phyloP scores from a whole-genome alignment of 768 basidiomycete species.

The Agaricus sinodeliciosus region DNA sequence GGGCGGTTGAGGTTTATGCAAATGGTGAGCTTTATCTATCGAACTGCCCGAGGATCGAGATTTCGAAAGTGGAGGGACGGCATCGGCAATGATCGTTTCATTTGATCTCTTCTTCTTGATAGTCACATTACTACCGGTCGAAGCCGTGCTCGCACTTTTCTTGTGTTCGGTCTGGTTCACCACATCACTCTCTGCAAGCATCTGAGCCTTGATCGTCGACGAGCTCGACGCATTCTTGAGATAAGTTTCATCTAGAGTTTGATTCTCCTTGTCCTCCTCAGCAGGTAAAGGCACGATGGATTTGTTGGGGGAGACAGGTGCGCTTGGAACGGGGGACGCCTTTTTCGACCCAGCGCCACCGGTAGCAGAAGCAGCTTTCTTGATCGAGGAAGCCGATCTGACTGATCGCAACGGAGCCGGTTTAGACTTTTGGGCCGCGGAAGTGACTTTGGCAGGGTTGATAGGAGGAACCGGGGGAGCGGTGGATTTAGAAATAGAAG shows the following conservation, averaged over 20 bases:
- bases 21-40: constrained; percentile 1
- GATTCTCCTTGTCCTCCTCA: constrained; percentile 16
- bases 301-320: constrained; percentile 5
- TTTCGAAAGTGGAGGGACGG: constrained; percentile 13
- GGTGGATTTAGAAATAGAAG: constrained; percentile 10
- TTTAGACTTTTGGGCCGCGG: background rate
- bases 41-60: constrained; percentile 1
- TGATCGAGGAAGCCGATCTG: constrained; percentile 6
- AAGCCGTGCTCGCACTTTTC: constrained; percentile 38
- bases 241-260: constrained; percentile 21
- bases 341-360: background rate
- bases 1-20: constrained; percentile 9
- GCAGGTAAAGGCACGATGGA: constrained; percentile 7
- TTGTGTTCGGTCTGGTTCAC: constrained; percentile 27
- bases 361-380: background rate
- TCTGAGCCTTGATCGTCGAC: constrained; percentile 13
- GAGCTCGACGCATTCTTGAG: constrained; percentile 16
- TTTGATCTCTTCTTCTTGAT: constrained; percentile 34
- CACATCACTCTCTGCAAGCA: background rate
- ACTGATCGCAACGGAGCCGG: background rate
- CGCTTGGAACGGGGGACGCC: background rate
- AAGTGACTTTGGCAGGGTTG: constrained; percentile 10
- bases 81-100: constrained; percentile 37
- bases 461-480: constrained; percentile 13
- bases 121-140: constrained; percentile 35